A percentile compares a stretch with the other conserved stretches of the same genome.
These are phyloP conservation scores for Neoboletus subvelutipes DNA, from an alignment of 768 basidiomycete genomes.

Conservation along the genomic window DNA sequence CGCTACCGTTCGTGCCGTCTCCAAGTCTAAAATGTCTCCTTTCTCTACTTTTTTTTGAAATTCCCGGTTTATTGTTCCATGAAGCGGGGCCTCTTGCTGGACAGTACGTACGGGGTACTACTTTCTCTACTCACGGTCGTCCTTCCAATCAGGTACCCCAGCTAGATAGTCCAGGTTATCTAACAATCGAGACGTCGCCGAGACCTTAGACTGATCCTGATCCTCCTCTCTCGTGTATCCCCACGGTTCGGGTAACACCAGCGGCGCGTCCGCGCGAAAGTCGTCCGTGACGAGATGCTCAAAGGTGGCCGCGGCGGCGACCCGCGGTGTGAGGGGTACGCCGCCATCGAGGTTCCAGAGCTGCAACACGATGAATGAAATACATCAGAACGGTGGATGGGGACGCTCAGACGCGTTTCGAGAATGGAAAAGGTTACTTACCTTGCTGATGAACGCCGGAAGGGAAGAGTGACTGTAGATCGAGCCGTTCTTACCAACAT, in stretches of 20 bases:
- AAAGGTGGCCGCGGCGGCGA: constrained; percentile 20
- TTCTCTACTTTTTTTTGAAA: too few species aligned
- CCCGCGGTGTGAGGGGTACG: constrained; percentile 22
- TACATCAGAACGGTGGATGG: background rate
- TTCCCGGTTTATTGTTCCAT: too few species aligned
- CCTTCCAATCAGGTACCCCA: background rate
- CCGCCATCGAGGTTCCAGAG: constrained; percentile 28
- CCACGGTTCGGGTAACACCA: constrained; percentile 21
- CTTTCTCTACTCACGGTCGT: background rate
- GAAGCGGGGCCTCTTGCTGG: too few species aligned
- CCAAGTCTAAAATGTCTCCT: background rate
- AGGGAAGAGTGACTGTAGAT: constrained; percentile 26
- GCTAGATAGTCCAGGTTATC: background rate
- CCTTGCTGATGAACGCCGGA: constrained; percentile 23
- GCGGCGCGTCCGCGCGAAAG: constrained; percentile 19
- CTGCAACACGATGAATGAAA: background rate
- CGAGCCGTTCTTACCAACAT: background rate
- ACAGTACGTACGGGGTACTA: background rate
- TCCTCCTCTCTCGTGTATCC: constrained; percentile 6
- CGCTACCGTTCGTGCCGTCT: background rate
- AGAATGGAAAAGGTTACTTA: background rate
- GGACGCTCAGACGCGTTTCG: background rate
- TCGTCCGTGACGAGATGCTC: constrained; percentile 25
- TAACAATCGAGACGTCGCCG: background rate
- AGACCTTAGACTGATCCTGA: background rate